A percentile compares a stretch with the other conserved stretches of the same genome.
These are phyloP conservation scores for Clausena lansium DNA, from an alignment of 345 rosid genomes.

Conservation along the genomic window DNA sequence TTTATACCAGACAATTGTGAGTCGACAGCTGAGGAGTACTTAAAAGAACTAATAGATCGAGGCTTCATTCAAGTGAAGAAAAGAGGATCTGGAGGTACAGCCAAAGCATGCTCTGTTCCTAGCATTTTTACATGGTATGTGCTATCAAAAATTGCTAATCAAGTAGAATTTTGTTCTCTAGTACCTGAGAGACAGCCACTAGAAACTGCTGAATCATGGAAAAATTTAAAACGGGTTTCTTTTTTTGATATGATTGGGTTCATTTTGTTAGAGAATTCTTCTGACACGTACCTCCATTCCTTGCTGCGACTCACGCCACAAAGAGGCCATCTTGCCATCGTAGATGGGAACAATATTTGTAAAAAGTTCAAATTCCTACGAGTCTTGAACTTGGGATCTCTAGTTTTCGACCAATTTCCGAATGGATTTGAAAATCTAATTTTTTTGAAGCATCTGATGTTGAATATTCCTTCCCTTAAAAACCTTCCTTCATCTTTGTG, in stretches of 20 bases:
- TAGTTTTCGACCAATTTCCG: neutral
- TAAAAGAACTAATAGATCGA: neutral
- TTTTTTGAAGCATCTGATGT: neutral
- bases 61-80: neutral
- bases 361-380: neutral
- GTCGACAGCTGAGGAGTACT: neutral
- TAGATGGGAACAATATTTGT: neutral
- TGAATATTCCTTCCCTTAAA: neutral
- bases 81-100: neutral
- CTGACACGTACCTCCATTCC: neutral
- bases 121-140: neutral
- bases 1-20: neutral
- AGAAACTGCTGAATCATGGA: neutral
- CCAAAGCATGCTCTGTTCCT: neutral
- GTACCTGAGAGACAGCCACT: too few species aligned
- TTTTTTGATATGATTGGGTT: too few species aligned
- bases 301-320: neutral
- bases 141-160: too few species aligned
- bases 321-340: too few species aligned
- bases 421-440: neutral
- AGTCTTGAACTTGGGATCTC: neutral
- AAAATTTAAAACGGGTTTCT: neutral
- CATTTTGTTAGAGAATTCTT: neutral
- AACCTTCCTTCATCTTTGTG: neutral
- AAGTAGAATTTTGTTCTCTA: too few species aligned